phyloP scores from a whole-genome alignment of 768 basidiomycete species.

The Russula ochroleuca region DNA sequence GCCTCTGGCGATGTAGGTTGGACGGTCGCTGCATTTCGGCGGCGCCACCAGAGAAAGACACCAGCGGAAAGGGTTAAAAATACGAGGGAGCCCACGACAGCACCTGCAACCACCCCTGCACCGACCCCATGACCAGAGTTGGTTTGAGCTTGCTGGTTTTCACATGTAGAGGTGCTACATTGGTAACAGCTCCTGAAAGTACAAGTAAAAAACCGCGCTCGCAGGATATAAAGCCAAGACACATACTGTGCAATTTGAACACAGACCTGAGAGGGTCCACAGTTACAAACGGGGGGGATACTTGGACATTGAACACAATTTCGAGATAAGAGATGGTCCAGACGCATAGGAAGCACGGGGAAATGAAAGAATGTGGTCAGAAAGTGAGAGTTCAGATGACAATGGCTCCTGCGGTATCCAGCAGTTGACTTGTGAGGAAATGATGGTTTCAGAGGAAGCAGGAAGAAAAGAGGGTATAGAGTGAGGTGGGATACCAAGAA shows the following conservation, averaged over 20 bases:
- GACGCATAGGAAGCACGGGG: constrained; percentile 24
- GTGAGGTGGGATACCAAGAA: background rate
- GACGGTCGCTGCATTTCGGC: constrained; percentile 37
- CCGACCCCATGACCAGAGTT: constrained; percentile 42
- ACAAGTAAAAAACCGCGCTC: background rate
- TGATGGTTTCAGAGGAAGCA: background rate
- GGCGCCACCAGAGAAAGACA: constrained; percentile 62
- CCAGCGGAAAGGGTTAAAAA: constrained; percentile 51
- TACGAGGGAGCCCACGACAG: constrained; percentile 58
- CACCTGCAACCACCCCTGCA: constrained; percentile 70
- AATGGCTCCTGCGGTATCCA: background rate
- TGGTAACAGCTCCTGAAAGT: constrained; percentile 50
- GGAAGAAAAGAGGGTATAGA: background rate
- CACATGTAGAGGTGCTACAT: constrained; percentile 54
- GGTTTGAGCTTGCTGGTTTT: constrained; percentile 31
- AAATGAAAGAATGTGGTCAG: constrained; percentile 24
- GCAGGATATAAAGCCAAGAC: constrained; percentile 2
- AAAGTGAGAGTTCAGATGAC: background rate
- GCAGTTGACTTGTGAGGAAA: background rate
- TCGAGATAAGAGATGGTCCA: constrained; percentile 26
- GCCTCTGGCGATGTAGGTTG: constrained; percentile 40
- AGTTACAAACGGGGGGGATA: constrained; percentile 49
- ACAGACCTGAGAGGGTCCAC: constrained; percentile 53
- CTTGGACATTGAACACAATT: constrained; percentile 46
- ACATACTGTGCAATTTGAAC: constrained; percentile 56